Conservation (phyloP, 2,329 filamentous ascomycete species). For the Talaromyces sp. region DNA sequence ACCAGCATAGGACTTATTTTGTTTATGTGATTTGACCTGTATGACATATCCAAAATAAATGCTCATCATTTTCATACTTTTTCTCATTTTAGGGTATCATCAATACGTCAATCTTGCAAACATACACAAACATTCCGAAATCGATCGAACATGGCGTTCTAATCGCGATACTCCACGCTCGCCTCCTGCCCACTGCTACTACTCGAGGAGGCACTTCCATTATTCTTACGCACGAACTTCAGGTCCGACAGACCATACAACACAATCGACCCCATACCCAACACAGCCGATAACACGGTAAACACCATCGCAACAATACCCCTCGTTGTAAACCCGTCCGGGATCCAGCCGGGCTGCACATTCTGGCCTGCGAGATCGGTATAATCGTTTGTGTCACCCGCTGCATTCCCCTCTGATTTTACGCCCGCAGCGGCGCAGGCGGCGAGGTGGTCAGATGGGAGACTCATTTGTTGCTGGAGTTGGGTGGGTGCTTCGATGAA, state of each 20-base stretch:
- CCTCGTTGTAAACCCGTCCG: constrained; percentile 64
- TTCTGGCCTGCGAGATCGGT: constrained; percentile 63
- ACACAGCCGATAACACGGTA: constrained; percentile 63
- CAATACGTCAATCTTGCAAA: background rate
- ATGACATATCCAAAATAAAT: background rate
- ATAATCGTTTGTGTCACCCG: constrained; percentile 62
- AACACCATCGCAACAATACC: constrained; percentile 72
- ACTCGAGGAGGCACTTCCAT: background rate
- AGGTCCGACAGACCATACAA: constrained; percentile 41
- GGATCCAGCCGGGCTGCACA: constrained; percentile 53
- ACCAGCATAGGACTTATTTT: background rate
- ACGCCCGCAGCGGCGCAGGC: constrained; percentile 37
- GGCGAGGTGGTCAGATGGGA: constrained; percentile 44
- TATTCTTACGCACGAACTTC: constrained; percentile 7
- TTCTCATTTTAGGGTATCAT: constrained; percentile 1
- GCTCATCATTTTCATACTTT: background rate
- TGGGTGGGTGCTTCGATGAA: constrained; percentile 62
- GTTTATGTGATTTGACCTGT: background rate
- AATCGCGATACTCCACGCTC: constrained; percentile 3
- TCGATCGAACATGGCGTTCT: background rate
- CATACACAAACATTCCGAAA: background rate
- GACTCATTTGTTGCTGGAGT: constrained; percentile 57
- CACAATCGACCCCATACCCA: constrained; percentile 62
- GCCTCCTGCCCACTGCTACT: background rate
- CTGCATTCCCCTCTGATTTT: constrained; percentile 65